These are phyloP conservation scores for Scopulariopsis brevicaulis DNA, from an alignment of 2,329 filamentous ascomycete genomes.

Conservation along the genomic window DNA sequence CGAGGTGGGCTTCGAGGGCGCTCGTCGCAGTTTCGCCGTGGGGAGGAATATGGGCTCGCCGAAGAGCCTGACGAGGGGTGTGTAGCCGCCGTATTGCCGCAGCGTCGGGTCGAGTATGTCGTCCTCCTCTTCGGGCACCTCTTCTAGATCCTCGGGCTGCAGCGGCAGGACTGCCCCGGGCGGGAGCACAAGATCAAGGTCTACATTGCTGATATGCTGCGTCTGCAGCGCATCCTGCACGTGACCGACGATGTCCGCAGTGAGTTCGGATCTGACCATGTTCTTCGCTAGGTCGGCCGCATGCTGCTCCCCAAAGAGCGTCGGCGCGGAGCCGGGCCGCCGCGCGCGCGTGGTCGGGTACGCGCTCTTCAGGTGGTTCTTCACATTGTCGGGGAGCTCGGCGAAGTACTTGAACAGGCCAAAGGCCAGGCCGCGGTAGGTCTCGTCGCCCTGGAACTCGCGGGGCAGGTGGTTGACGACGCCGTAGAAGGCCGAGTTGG, in stretches of 20 bases:
- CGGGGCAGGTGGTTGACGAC: constrained; percentile 84
- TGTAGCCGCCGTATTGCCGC: constrained; percentile 67
- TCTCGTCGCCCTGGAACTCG: constrained; percentile 90
- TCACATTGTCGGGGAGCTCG: constrained; percentile 70
- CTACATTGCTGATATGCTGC: constrained; percentile 73
- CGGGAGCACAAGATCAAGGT: constrained; percentile 79
- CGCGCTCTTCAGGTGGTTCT: constrained; percentile 52
- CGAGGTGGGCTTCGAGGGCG: constrained; percentile 76
- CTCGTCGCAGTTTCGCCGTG: constrained; percentile 71
- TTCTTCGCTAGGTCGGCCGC: constrained; percentile 79
- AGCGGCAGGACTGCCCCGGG: constrained; percentile 61
- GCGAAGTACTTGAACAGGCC: constrained; percentile 89
- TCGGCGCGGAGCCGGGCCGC: constrained; percentile 51
- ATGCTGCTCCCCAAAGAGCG: constrained; percentile 82
- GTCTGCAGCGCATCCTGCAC: constrained; percentile 68
- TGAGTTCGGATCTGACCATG: constrained; percentile 74
- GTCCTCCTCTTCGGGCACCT: constrained; percentile 50
- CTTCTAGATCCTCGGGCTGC: constrained; percentile 46
- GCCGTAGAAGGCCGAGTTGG: constrained; percentile 80
- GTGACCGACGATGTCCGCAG: constrained; percentile 58
- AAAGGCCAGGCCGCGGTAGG: constrained; percentile 84
- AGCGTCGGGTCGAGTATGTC: constrained; percentile 53
- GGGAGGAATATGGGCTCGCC: constrained; percentile 81
- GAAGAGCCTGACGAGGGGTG: constrained; percentile 63
- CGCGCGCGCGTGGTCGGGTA: constrained; percentile 42